Percentiles rank a stretch among this genome's conserved stretches.
Evolutionary conservation across 106 monocot genomes (phyloP).

Genomic region (Triglochin maritima): DNA sequence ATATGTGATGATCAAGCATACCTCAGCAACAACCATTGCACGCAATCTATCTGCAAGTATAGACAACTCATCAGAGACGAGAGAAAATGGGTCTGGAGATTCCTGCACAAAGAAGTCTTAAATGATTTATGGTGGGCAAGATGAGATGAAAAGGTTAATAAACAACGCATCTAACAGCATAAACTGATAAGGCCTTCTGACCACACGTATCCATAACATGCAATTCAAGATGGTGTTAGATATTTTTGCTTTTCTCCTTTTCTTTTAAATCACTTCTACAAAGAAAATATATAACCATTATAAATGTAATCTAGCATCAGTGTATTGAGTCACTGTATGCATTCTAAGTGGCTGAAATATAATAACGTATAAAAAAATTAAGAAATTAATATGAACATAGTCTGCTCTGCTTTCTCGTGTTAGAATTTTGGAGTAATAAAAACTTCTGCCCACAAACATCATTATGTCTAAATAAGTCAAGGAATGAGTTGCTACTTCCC

Average conservation of each 20-base stretch:
- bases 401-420: background rate
- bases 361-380: background rate
- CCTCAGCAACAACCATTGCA: conserved; percentile 74
- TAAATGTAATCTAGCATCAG: too few species aligned
- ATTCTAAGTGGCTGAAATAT: background rate
- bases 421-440: background rate
- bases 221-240: background rate
- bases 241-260: too few species aligned
- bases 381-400: background rate
- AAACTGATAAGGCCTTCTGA: background rate
- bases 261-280: too few species aligned
- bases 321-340: background rate
- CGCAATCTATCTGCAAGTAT: conserved; percentile 65
- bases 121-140: background rate
- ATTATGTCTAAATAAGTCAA: background rate
- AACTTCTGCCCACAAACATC: background rate
- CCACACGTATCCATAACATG: background rate
- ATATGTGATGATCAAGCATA: conserved; percentile 1
- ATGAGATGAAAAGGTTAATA: background rate
- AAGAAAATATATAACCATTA: too few species aligned
- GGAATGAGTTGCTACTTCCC: background rate
- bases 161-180: background rate
- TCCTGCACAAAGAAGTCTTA: conserved; percentile 20
- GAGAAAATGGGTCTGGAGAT: conserved; percentile 70
- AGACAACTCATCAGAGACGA: conserved; percentile 91